Percentiles rank a stretch among this genome's conserved stretches.
Evolutionary conservation across 306 rosid genomes (phyloP).

Genomic region (Prunus mira): DNA sequence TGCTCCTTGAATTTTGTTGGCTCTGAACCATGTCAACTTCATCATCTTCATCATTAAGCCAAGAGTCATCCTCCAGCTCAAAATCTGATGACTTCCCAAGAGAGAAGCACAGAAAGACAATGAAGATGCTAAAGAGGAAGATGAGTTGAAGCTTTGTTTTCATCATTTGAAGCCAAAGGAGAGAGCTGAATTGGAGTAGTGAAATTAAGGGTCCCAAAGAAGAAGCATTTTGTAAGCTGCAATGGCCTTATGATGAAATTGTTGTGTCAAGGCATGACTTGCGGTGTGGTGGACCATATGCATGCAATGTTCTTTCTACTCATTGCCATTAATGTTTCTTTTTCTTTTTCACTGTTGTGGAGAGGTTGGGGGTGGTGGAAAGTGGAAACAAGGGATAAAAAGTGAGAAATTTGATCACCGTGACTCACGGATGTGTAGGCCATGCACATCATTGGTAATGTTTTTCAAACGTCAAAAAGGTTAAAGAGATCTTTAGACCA

Average conservation of each 20-base stretch:
- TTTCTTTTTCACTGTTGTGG: background rate
- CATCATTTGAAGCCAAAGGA: constrained; percentile 43
- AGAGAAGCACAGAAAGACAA: constrained; percentile 35
- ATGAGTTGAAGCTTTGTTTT: constrained; percentile 31
- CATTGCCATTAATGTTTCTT: constrained; percentile 14
- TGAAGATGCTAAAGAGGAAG: constrained; percentile 36
- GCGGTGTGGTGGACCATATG: constrained; percentile 57
- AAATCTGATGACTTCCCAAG: constrained; percentile 38
- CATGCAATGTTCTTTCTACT: constrained; percentile 20
- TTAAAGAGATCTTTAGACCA: background rate
- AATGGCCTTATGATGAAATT: constrained; percentile 28
- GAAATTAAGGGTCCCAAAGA: constrained; percentile 26
- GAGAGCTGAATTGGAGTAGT: constrained; percentile 11
- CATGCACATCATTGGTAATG: constrained; percentile 9
- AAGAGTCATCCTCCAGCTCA: constrained; percentile 37
- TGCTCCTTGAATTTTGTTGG: constrained; percentile 33
- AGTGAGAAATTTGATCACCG: constrained; percentile 9
- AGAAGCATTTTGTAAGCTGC: constrained; percentile 29
- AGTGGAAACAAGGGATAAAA: background rate
- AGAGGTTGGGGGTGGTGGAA: background rate
- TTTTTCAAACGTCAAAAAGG: constrained; percentile 25
- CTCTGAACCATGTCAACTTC: constrained; percentile 65
- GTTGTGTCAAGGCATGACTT: constrained; percentile 64
- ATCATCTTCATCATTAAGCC: constrained; percentile 52
- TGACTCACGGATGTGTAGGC: constrained; percentile 27